Conservation (phyloP, 345 rosid genomes). For the Linum trigynum region DNA sequence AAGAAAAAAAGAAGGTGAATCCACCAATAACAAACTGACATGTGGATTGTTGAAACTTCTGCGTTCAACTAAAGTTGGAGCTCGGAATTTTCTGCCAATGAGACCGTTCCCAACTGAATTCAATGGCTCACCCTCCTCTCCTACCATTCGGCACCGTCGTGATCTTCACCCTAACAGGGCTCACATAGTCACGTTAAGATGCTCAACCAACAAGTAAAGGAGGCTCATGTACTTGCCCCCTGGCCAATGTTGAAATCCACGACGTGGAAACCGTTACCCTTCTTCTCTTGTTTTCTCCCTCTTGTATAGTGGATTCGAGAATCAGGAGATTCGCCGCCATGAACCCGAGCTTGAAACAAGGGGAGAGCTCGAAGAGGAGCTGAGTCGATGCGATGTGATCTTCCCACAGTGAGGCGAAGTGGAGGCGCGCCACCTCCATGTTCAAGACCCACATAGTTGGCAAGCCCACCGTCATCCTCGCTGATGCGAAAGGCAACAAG, state of each 20-base stretch:
- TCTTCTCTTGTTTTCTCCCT: constrained; percentile 15
- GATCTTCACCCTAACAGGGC: constrained; percentile 38
- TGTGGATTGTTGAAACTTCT: too few relatives aligned
- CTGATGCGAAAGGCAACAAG: too few relatives aligned
- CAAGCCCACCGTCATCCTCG: too few relatives aligned
- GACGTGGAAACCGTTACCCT: constrained; percentile 39
- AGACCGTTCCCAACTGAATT: constrained; percentile 31
- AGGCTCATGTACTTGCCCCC: constrained; percentile 70
- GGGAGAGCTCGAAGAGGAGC: constrained; percentile 55
- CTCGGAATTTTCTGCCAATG: too few relatives aligned
- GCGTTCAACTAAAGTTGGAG: too few relatives aligned
- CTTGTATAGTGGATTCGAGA: constrained; percentile 41
- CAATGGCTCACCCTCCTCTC: constrained; percentile 34
- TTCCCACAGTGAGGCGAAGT: not conserved
- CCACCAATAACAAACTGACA: too few relatives aligned
- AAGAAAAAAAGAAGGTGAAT: too few relatives aligned
- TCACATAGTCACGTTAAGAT: constrained; percentile 16
- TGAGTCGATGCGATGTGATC: constrained; percentile 56
- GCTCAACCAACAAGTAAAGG: constrained; percentile 53
- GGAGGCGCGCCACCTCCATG: too few relatives aligned
- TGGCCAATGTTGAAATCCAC: constrained; percentile 77
- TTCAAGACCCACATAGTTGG: too few relatives aligned
- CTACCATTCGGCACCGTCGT: constrained; percentile 53
- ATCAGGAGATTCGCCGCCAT: constrained; percentile 82
- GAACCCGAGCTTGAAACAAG: constrained; percentile 77